Base-by-base conservation (phyloP, 441 rosid species). In the Aquilaria agallochum region DNA sequence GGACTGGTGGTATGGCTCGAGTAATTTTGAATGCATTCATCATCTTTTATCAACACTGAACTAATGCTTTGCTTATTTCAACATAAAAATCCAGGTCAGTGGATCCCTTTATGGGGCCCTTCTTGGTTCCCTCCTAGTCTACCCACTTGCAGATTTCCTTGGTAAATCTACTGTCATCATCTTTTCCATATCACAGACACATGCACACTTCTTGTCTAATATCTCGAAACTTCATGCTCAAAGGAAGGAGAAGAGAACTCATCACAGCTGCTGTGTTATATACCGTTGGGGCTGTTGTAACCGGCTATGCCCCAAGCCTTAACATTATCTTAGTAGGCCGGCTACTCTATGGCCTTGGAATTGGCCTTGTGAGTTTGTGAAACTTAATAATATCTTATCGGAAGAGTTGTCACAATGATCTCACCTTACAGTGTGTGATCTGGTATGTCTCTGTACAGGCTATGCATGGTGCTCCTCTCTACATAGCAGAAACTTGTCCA, bases 391-490 rank as follows among this genome's bases (percentile, higher is more conserved):
- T 46, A 12, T 69, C 57, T 47, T 44, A 70, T 65, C 63, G 58
- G 14, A 53, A 51, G 54, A 53, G 46, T 58, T 55, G 49, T 33
- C 51, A 27, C 40, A 31, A 42, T 55, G 50, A 30, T 40, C 46
- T 58, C 63, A 40, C 31, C 53, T 64, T 45, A 50, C 2, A 65
- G 20, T 57, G 7, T 31, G 56, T 11, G 27, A 70, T 46, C 3
- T 36, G 14, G 56, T 27, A 49, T 70, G 32, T 63, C 47, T 45
- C 72, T 63, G 74, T 52, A 68, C 80, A 94, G 99, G 97, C 97
- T 56, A 94, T 94, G 99, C 99, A 91, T 31, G 99, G 99, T 32
- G 97, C 95, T 78, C 99, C 99, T 50, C 94, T 94, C 40, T 94
- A 91, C 74, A 91, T 94, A 56, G 97, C 99, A 58, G 97, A 94